These are phyloP conservation scores for Tagetes erecta DNA, from an alignment of 129 eudicot species.

Conservation along the genomic window DNA sequence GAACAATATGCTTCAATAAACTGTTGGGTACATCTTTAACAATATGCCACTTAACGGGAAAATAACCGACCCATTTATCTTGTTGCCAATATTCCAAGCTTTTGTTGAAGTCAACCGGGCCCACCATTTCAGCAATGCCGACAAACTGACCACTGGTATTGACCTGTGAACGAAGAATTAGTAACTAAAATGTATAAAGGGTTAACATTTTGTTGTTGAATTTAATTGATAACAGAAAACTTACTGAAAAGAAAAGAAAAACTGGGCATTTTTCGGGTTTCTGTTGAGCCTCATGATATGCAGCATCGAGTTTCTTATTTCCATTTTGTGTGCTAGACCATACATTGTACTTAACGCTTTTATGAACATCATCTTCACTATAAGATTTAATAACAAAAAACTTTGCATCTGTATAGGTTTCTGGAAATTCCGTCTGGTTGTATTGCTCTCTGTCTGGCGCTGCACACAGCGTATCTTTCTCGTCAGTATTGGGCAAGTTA, in stretches of 20 bases:
- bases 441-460: slow-evolving; percentile 50
- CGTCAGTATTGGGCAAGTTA: slow-evolving; percentile 20
- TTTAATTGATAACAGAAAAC: slow-evolving; percentile 5
- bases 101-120: slow-evolving; percentile 74
- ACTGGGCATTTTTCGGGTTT: slow-evolving; percentile 62
- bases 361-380: slow-evolving; percentile 86
- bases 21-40: slow-evolving; percentile 42
- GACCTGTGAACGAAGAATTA: slow-evolving; percentile 40
- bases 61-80: slow-evolving; percentile 86
- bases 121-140: slow-evolving; percentile 82
- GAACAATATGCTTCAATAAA: slow-evolving; percentile 70
- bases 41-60: slow-evolving; percentile 83
- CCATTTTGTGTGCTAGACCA: slow-evolving; percentile 92
- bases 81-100: slow-evolving; percentile 85
- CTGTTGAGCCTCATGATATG: slow-evolving; percentile 65
- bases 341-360: slow-evolving; percentile 71
- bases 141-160: slow-evolving; percentile 85
- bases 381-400: slow-evolving; percentile 70
- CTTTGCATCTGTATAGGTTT: slow-evolving; percentile 59
- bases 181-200: background rate
- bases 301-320: slow-evolving; percentile 76
- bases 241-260: slow-evolving; percentile 74
- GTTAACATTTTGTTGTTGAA: background rate
- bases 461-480: slow-evolving; percentile 34
- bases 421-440: slow-evolving; percentile 61